Percentiles rank a stretch among this genome's conserved stretches.
Conservation (phyloP, 495 filamentous ascomycete species). For the Aspergillus bridgeri region DNA sequence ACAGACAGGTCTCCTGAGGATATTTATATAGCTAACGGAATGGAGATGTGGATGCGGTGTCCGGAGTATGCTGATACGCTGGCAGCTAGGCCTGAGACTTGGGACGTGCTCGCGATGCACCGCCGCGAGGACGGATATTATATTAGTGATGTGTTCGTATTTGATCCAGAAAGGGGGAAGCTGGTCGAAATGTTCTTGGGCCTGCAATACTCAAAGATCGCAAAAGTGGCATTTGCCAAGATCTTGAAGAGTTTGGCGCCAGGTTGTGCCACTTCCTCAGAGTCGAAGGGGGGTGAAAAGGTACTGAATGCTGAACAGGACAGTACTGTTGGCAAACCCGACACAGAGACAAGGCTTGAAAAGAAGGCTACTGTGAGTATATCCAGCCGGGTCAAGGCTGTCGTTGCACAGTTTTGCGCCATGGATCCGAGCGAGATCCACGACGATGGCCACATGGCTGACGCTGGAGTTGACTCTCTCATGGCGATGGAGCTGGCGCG, state of each 20-base stretch:
- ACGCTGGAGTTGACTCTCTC: conserved; percentile 55
- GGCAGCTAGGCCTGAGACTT: conserved; percentile 27
- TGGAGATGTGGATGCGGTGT: conserved; percentile 47
- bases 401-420: conserved; percentile 35
- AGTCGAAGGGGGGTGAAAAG: neutral
- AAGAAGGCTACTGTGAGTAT: conserved; percentile 1
- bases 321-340: neutral
- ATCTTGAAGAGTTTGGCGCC: conserved; percentile 20
- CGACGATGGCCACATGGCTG: conserved; percentile 34
- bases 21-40: conserved; percentile 48
- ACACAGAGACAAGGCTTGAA: neutral
- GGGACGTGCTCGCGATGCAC: conserved; percentile 45
- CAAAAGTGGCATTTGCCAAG: conserved; percentile 43
- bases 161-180: conserved; percentile 36
- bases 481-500: conserved; percentile 53
- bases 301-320: neutral
- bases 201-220: conserved; percentile 42
- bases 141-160: conserved; percentile 51
- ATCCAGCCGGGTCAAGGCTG: conserved; percentile 10
- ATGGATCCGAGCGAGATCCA: conserved; percentile 41
- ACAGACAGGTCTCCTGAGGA: conserved; percentile 34
- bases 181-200: conserved; percentile 50
- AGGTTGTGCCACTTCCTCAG: neutral
- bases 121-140: conserved; percentile 32
- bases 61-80: conserved; percentile 27